Percentiles rank a stretch among this genome's conserved stretches.
Conservation (phyloP, 2,329 filamentous ascomycete genomes). For the Fusarium sarcochroum region DNA sequence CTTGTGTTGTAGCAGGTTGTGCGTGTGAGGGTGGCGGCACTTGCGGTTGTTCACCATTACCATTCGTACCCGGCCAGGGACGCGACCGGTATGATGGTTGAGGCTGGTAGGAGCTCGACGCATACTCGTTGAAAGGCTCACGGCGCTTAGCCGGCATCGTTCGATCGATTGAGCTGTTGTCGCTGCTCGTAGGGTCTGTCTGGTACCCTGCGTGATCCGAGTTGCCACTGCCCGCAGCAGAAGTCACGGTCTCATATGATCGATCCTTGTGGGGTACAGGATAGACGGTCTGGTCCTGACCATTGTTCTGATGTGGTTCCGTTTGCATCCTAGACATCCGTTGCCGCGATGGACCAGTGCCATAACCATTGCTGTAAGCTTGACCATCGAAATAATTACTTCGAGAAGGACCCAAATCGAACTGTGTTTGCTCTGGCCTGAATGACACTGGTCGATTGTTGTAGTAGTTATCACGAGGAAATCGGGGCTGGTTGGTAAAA, state of each 20-base stretch:
- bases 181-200: slow-evolving; percentile 88
- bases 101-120: slow-evolving; percentile 68
- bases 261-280: slow-evolving; percentile 76
- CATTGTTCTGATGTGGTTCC: slow-evolving; percentile 60
- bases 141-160: slow-evolving; percentile 68
- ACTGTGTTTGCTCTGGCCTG: slow-evolving; percentile 58
- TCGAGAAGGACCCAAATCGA: slow-evolving; percentile 56
- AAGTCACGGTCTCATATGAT: slow-evolving; percentile 89
- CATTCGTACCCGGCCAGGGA: slow-evolving; percentile 54
- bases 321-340: slow-evolving; percentile 60
- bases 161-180: slow-evolving; percentile 92
- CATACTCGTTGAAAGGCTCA: slow-evolving; percentile 74
- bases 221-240: slow-evolving; percentile 79
- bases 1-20: slow-evolving; percentile 38
- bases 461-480: slow-evolving; percentile 68
- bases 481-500: slow-evolving; percentile 63
- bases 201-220: slow-evolving; percentile 84
- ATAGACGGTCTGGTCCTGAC: slow-evolving; percentile 63
- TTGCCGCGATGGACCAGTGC: slow-evolving; percentile 45
- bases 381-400: slow-evolving; percentile 62
- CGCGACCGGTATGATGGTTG: slow-evolving; percentile 59
- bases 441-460: slow-evolving; percentile 59
- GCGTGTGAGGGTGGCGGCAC: slow-evolving; percentile 47
- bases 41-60: slow-evolving; percentile 44
- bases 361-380: slow-evolving; percentile 54